Percentiles rank a stretch among this genome's conserved stretches.
Evolutionary conservation across 352 stramenopile species (phyloP).

Genomic region (Thraustotheca clavata): DNA sequence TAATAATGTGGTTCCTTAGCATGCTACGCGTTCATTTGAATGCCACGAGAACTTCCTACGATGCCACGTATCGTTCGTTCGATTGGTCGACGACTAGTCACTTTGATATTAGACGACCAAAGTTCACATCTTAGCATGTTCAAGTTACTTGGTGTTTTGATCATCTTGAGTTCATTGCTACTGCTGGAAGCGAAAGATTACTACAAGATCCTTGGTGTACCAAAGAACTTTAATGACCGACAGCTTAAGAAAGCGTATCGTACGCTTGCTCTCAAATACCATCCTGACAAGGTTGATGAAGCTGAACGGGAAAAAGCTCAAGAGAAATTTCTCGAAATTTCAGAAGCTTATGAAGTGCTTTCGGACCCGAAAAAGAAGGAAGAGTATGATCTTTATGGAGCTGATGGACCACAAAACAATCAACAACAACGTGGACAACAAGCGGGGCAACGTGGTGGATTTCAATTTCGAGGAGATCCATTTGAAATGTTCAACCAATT

Average conservation of each 20-base stretch:
- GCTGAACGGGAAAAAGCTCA: constrained; percentile 21
- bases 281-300: constrained; percentile 26
- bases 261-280: constrained; percentile 25
- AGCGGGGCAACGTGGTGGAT: background rate
- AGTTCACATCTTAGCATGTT: no score
- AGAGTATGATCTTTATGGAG: constrained; percentile 24
- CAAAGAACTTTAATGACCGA: constrained; percentile 30
- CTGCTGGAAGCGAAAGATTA: constrained; percentile 25
- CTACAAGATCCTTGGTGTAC: constrained; percentile 42
- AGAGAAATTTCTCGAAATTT: constrained; percentile 24
- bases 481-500: constrained; percentile 26
- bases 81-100: background rate
- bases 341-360: constrained; percentile 25
- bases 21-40: background rate
- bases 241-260: constrained; percentile 31
- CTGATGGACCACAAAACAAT: background rate
- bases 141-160: no score
- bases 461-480: constrained; percentile 10
- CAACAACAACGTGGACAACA: background rate
- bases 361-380: constrained; percentile 25
- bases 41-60: background rate
- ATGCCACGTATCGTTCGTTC: background rate
- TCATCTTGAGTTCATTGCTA: no score
- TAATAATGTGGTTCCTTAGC: no score
- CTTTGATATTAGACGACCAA: background rate